These are phyloP conservation scores for Leucocoprinus birnbaumii DNA, from an alignment of 768 basidiomycete species.

Conservation along the genomic window DNA sequence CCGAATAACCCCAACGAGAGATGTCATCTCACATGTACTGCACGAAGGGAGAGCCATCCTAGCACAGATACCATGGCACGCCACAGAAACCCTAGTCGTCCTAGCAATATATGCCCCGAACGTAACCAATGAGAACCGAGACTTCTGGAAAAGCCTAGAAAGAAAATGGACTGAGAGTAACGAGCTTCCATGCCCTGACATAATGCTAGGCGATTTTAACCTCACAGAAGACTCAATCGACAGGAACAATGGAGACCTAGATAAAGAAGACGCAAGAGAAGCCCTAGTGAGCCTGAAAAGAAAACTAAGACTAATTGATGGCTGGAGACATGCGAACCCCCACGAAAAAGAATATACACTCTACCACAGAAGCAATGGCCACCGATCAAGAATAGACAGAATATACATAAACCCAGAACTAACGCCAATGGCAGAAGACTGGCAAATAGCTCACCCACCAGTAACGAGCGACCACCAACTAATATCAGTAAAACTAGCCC, in stretches of 20 bases:
- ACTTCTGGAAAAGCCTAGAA: conserved; percentile 25
- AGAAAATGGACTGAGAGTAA: conserved; percentile 5
- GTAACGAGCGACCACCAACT: conserved; percentile 26
- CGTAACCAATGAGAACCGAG: conserved; percentile 18
- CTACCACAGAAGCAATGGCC: background rate
- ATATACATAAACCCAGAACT: conserved; percentile 22
- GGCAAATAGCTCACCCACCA: conserved; percentile 18
- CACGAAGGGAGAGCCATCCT: conserved; percentile 25
- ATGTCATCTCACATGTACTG: conserved; percentile 12
- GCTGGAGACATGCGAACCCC: conserved; percentile 24
- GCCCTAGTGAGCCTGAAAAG: conserved; percentile 18
- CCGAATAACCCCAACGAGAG: conserved; percentile 15
- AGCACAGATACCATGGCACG: conserved; percentile 16
- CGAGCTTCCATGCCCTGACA: conserved; percentile 20
- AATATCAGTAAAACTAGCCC: conserved; percentile 17
- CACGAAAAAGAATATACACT: conserved; percentile 21
- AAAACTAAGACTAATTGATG: conserved; percentile 18
- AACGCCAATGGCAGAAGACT: conserved; percentile 15
- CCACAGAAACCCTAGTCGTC: conserved; percentile 16
- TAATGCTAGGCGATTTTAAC: conserved; percentile 41
- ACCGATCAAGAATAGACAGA: conserved; percentile 26
- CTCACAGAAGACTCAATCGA: conserved; percentile 32
- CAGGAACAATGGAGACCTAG: conserved; percentile 18
- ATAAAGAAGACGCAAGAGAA: conserved; percentile 10
- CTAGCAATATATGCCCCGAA: conserved; percentile 36